A percentile compares a stretch with the other conserved stretches of the same genome.
phyloP scores from a whole-genome alignment of 177 flowering plant genomes.

The Vitis hybrid region DNA sequence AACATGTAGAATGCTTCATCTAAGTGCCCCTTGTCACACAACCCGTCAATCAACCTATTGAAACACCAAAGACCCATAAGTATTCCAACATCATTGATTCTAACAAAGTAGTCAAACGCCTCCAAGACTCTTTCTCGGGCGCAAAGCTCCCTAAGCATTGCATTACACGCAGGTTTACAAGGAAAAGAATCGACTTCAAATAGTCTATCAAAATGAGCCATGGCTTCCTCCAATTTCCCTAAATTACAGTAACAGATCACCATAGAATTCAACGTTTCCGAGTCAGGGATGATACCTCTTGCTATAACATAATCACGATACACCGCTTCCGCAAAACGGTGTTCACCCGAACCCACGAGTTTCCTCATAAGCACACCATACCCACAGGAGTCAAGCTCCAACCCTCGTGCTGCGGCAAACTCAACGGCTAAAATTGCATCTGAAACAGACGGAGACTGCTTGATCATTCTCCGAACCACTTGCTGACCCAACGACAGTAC shows the following conservation, averaged over 20 bases:
- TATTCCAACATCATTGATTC: constrained; percentile 20
- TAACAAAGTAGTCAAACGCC: constrained; percentile 35
- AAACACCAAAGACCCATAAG: constrained; percentile 25
- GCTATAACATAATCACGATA: constrained; percentile 20
- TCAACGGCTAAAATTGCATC: constrained; percentile 30
- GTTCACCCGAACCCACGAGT: constrained; percentile 34
- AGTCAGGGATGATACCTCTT: constrained; percentile 32
- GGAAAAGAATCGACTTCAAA: constrained; percentile 24
- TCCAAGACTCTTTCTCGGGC: constrained; percentile 31
- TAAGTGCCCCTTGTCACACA: constrained; percentile 40
- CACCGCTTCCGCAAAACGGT: constrained; percentile 33
- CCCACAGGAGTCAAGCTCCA: constrained; percentile 33
- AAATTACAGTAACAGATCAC: constrained; percentile 45
- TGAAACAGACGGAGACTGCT: constrained; percentile 20
- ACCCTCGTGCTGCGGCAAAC: constrained; percentile 35
- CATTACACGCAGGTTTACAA: constrained; percentile 27
- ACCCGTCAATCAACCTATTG: constrained; percentile 36
- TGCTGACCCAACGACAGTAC: constrained; percentile 37
- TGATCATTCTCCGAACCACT: constrained; percentile 41
- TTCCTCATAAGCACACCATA: constrained; percentile 28
- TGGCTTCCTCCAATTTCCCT: constrained; percentile 48
- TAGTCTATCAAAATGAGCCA: constrained; percentile 29
- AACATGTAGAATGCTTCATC: constrained; percentile 49
- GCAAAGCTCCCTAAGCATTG: constrained; percentile 32
- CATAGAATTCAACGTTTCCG: constrained; percentile 43